Conservation (phyloP, 2,329 filamentous ascomycete species). For the Botrytis fragariae region DNA sequence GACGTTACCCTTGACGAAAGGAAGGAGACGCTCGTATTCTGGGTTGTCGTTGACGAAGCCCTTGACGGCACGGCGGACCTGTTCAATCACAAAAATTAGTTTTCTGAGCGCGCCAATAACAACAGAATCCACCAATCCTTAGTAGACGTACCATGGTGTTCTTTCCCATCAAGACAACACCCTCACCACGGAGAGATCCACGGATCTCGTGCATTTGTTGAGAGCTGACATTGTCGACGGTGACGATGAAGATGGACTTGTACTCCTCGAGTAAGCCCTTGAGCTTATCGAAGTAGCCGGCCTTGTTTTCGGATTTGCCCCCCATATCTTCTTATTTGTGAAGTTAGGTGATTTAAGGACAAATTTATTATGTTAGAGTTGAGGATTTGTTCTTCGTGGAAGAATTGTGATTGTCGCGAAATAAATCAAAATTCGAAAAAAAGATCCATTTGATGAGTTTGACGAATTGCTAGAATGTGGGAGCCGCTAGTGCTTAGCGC, state of each 20-base stretch:
- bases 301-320: conserved; percentile 94
- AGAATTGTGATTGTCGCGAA: conserved; percentile 19
- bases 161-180: conserved; percentile 98
- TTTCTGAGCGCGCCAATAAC: not conserved
- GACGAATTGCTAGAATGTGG: conserved; percentile 19
- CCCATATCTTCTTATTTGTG: conserved; percentile 94
- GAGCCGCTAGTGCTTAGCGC: conserved; percentile 17
- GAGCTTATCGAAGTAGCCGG: conserved; percentile 99
- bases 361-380: conserved; percentile 39
- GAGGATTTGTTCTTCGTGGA: conserved; percentile 21
- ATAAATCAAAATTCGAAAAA: not conserved
- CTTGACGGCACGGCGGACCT: conserved; percentile 96
- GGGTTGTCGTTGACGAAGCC: conserved; percentile 86
- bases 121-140: not conserved
- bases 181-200: conserved; percentile 82
- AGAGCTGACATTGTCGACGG: conserved; percentile 98
- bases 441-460: conserved; percentile 12
- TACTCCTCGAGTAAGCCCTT: conserved; percentile 95
- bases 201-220: conserved; percentile 99
- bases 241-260: conserved; percentile 96
- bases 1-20: conserved; percentile 94
- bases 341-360: conserved; percentile 99
- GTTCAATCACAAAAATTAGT: conserved; percentile 13
- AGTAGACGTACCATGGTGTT: conserved; percentile 84
- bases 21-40: conserved; percentile 97